Percentiles rank a stretch among this genome's conserved stretches.
Evolutionary conservation across 345 rosid genomes (phyloP).

Genomic region (Carallia pectinifolia): DNA sequence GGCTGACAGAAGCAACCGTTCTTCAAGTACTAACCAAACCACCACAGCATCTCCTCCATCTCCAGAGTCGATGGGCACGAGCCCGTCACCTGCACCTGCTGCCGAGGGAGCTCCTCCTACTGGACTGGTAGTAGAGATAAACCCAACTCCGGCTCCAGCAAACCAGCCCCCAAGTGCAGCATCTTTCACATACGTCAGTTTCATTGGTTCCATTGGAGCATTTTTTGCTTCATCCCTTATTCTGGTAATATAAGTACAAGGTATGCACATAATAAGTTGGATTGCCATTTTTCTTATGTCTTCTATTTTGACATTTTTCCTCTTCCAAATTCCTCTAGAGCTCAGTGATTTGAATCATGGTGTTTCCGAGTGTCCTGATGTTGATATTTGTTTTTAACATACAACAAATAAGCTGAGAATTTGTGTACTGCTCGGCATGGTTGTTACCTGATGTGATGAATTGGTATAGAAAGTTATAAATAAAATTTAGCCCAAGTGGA

Average conservation of each 20-base stretch:
- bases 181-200: conserved; percentile 22
- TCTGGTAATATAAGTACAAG: background rate
- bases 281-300: background rate
- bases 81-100: conserved; percentile 53
- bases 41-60: conserved; percentile 28
- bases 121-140: conserved; percentile 27
- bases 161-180: conserved; percentile 34
- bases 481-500: conserved; percentile 6
- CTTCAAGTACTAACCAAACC: conserved; percentile 19
- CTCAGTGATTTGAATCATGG: conserved; percentile 3
- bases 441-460: conserved; percentile 10
- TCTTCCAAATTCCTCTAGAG: background rate
- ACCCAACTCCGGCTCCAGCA: conserved; percentile 57
- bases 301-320: background rate
- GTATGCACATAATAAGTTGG: too few relatives aligned
- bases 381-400: conserved; percentile 19
- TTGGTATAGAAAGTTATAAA: conserved; percentile 25
- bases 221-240: conserved; percentile 52
- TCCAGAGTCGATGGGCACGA: background rate
- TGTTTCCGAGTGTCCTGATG: background rate
- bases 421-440: conserved; percentile 16
- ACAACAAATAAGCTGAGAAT: conserved; percentile 20
- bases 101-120: conserved; percentile 38
- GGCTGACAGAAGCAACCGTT: conserved; percentile 52
- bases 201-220: conserved; percentile 39